Evolutionary conservation across 257 asterid genomes (phyloP).

Genomic region (Solanum stenotomum): DNA sequence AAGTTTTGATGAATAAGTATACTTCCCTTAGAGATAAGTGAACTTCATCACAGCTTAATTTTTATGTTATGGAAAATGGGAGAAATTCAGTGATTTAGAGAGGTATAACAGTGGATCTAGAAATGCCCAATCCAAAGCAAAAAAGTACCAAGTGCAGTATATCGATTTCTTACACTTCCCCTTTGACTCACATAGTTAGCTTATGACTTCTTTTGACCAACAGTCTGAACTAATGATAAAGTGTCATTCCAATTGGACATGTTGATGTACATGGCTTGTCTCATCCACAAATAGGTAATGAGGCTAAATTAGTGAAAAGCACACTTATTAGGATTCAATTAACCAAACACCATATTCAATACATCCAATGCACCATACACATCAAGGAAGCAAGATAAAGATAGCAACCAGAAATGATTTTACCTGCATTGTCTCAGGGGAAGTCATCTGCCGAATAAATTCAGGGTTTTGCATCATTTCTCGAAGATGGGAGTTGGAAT

Average conservation of each 20-base stretch:
- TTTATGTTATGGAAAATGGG: neutral
- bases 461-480: slow-evolving; percentile 58
- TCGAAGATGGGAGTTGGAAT: slow-evolving; percentile 42
- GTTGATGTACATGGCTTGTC: neutral
- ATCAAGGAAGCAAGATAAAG: neutral
- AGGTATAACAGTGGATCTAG: neutral
- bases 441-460: slow-evolving; percentile 33
- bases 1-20: neutral
- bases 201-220: neutral
- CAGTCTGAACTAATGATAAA: neutral
- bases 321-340: neutral
- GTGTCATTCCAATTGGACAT: neutral
- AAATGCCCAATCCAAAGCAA: neutral
- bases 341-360: neutral
- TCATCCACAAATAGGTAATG: neutral
- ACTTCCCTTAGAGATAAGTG: neutral
- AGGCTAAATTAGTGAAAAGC: neutral
- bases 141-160: neutral
- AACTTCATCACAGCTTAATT: neutral
- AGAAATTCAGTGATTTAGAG: neutral
- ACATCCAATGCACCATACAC: neutral
- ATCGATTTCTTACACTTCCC: neutral
- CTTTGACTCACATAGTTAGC: neutral
- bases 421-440: slow-evolving; percentile 54
- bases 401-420: neutral